These are phyloP conservation scores for Remersonia thermophila DNA, from an alignment of 2,329 filamentous ascomycete species.

Conservation along the genomic window DNA sequence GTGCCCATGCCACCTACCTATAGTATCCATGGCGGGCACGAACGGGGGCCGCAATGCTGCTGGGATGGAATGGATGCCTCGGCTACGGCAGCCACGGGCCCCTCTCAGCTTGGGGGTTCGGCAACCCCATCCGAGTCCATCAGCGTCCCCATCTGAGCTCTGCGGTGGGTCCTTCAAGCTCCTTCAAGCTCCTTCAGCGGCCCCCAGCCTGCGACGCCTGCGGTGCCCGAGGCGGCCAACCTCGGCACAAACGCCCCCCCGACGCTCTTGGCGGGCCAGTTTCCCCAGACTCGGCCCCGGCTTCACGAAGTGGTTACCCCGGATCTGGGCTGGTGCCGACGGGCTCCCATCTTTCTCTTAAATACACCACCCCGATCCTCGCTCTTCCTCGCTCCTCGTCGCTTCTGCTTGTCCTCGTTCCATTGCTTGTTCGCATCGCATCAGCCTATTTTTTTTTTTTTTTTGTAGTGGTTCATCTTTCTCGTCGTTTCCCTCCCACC, in stretches of 20 bases:
- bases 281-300: constrained; percentile 1
- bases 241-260: constrained; percentile 9
- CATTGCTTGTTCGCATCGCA: constrained; percentile 2
- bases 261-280: constrained; percentile 3
- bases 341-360: constrained; percentile 3
- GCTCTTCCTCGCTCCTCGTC: background rate
- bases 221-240: constrained; percentile 5
- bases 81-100: constrained; percentile 1
- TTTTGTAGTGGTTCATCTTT: constrained; percentile 9
- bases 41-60: too few relatives aligned
- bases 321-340: constrained; percentile 9
- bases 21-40: too few relatives aligned
- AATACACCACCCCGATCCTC: background rate
- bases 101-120: background rate
- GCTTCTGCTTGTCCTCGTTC: constrained; percentile 2
- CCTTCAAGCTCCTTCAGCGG: too few relatives aligned
- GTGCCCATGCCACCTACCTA: too few relatives aligned
- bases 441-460: constrained; percentile 4
- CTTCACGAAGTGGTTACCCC: constrained; percentile 10
- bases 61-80: background rate
- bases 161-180: too few relatives aligned
- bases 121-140: too few relatives aligned
- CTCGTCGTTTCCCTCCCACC: constrained; percentile 1
- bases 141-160: too few relatives aligned
- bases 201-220: too few relatives aligned